A percentile compares a stretch with the other conserved stretches of the same genome.
phyloP scores from a whole-genome alignment of 202 grass and related monocot genomes.

The Bolboschoenoplectus hybrid region DNA sequence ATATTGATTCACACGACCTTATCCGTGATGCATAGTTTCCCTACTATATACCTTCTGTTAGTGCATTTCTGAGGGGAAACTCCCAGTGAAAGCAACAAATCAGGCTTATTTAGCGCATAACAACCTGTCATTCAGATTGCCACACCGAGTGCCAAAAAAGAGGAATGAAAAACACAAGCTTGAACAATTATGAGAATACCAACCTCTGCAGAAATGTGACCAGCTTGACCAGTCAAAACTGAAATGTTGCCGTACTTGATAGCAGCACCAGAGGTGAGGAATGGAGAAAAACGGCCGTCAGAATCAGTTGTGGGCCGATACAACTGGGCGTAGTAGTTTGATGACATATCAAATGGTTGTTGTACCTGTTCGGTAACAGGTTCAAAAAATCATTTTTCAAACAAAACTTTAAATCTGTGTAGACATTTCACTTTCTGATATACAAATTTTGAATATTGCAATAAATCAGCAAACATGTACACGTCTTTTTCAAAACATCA shows the following conservation, averaged over 20 bases:
- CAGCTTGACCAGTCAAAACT: constrained; percentile 59
- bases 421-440: constrained; percentile 3
- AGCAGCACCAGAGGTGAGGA: constrained; percentile 50
- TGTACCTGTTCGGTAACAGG: constrained; percentile 52
- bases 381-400: constrained; percentile 21
- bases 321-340: constrained; percentile 58
- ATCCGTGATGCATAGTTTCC: constrained; percentile 5
- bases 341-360: constrained; percentile 53
- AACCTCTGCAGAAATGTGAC: constrained; percentile 76
- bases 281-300: constrained; percentile 64
- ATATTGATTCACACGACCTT: not conserved
- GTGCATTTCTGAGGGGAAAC: not conserved
- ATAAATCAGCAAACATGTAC: not conserved
- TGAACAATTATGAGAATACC: constrained; percentile 34
- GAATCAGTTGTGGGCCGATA: constrained; percentile 58
- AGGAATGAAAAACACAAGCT: constrained; percentile 21
- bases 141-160: not conserved
- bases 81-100: constrained; percentile 1
- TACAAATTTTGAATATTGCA: not conserved
- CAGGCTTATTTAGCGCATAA: not conserved
- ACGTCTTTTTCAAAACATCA: not conserved
- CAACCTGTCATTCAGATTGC: constrained; percentile 25
- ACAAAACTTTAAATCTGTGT: not conserved
- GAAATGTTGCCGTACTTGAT: constrained; percentile 62
- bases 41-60: not conserved